Conservation (phyloP, 257 asterid genomes). For the Hygrophila difformis region DNA sequence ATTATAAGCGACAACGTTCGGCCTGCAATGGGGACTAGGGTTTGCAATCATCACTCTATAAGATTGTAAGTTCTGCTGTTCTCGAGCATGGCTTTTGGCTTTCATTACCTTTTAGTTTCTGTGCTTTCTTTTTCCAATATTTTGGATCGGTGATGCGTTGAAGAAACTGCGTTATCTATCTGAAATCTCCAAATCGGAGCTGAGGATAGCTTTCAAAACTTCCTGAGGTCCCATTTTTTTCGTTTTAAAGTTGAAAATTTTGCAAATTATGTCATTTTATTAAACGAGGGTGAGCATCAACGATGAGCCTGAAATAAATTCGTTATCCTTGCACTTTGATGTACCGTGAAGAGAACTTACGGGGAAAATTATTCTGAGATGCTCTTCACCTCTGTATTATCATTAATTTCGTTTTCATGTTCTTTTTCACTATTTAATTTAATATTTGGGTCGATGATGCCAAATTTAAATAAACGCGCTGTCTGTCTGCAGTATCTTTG, state of each 20-base stretch:
- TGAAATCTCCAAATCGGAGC: constrained; percentile 32
- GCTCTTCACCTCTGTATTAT: constrained; percentile 19
- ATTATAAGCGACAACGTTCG: neutral
- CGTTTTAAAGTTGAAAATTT: no score
- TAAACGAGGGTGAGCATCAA: constrained; percentile 23
- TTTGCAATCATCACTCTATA: neutral
- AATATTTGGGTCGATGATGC: constrained; percentile 12
- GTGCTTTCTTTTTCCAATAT: neutral
- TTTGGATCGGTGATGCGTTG: constrained; percentile 37
- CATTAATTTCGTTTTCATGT: no score
- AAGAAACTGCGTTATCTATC: constrained; percentile 68
- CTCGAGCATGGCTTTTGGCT: no score
- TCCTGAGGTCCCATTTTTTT: constrained; percentile 32
- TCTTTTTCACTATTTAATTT: neutral
- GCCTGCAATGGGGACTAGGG: neutral
- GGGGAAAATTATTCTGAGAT: constrained; percentile 63
- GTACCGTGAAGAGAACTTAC: constrained; percentile 50
- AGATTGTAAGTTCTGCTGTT: no score
- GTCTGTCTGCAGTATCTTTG: constrained; percentile 15
- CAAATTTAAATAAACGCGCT: constrained; percentile 13
- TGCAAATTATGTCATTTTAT: neutral
- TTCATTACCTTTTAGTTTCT: neutral
- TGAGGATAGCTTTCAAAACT: constrained; percentile 29
- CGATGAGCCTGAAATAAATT: constrained; percentile 33
- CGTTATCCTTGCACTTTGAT: constrained; percentile 94